Percentiles rank a stretch among this genome's conserved stretches.
phyloP scores from a whole-genome alignment of 2,329 filamentous ascomycete species.

The Phyllosticta citribraziliensis region DNA sequence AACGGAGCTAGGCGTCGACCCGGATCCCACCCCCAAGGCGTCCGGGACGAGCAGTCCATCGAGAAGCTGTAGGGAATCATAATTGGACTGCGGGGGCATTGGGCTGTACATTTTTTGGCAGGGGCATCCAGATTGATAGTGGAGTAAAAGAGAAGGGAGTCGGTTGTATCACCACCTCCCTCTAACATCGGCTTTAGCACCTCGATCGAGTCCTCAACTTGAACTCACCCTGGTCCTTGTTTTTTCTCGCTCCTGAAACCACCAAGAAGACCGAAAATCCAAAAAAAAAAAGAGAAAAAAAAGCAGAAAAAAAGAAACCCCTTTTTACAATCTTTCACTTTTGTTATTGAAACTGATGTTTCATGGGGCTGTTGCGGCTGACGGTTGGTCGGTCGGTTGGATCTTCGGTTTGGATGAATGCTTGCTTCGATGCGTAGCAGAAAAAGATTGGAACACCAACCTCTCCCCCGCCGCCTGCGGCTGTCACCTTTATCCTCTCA shows the following conservation, averaged over 20 bases:
- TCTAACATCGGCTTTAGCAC: background rate
- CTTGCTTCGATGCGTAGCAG: background rate
- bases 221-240: background rate
- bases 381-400: background rate
- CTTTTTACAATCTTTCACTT: background rate
- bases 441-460: background rate
- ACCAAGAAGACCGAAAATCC: background rate
- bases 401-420: background rate
- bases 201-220: background rate
- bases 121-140: background rate
- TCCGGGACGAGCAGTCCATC: conserved; percentile 8
- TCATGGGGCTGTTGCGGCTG: background rate
- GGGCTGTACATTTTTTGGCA: background rate
- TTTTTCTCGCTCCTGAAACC: background rate
- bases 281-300: background rate
- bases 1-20: conserved; percentile 24
- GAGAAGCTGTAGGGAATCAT: background rate
- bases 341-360: background rate
- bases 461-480: background rate
- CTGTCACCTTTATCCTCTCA: background rate
- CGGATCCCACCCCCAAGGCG: conserved; percentile 33
- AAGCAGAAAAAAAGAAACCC: background rate
- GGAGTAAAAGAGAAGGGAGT: background rate
- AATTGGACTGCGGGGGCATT: background rate
- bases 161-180: background rate